Percentiles rank a stretch among this genome's conserved stretches.
These are phyloP conservation scores for Brasenia schreberi DNA, from an alignment of 164 flowering plant genomes.

Conservation along the genomic window DNA sequence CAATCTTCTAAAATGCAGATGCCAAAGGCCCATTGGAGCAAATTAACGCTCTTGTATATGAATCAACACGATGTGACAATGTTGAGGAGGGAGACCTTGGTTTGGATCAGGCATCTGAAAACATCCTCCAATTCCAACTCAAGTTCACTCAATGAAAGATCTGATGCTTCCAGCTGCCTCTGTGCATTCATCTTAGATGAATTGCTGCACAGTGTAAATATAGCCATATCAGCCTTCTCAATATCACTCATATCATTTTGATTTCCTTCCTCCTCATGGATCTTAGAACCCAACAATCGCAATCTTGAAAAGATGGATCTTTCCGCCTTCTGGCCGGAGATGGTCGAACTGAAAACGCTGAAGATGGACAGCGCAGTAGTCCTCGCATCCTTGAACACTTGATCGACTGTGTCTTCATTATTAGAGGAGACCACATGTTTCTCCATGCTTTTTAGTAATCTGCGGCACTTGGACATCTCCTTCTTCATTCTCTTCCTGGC, in stretches of 20 bases:
- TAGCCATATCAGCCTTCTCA: constrained; percentile 18
- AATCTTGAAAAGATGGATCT: constrained; percentile 21
- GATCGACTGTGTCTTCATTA: constrained; percentile 7
- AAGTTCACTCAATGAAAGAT: constrained; percentile 26
- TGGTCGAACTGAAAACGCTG: constrained; percentile 17
- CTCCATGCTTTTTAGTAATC: constrained; percentile 14
- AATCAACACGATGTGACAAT: background rate
- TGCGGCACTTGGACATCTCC: constrained; percentile 15
- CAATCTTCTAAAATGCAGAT: background rate
- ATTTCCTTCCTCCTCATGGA: constrained; percentile 9
- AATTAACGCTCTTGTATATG: too few species aligned
- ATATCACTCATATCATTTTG: constrained; percentile 17
- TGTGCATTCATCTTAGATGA: constrained; percentile 14
- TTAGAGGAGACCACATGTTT: background rate
- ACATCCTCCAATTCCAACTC: constrained; percentile 37
- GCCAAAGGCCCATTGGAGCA: background rate
- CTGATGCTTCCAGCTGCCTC: constrained; percentile 38
- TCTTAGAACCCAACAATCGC: constrained; percentile 20
- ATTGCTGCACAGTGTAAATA: constrained; percentile 6
- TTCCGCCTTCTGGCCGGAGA: constrained; percentile 13
- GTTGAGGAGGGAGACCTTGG: constrained; percentile 29
- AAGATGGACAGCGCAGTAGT: constrained; percentile 19
- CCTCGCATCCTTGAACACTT: constrained; percentile 24
- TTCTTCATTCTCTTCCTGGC: constrained; percentile 23
- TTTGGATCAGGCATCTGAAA: constrained; percentile 40